A percentile compares a stretch with the other conserved stretches of the same genome.
These are phyloP conservation scores for Sclerotinia glacialis DNA, from an alignment of 2,329 filamentous ascomycete genomes.

Conservation along the genomic window DNA sequence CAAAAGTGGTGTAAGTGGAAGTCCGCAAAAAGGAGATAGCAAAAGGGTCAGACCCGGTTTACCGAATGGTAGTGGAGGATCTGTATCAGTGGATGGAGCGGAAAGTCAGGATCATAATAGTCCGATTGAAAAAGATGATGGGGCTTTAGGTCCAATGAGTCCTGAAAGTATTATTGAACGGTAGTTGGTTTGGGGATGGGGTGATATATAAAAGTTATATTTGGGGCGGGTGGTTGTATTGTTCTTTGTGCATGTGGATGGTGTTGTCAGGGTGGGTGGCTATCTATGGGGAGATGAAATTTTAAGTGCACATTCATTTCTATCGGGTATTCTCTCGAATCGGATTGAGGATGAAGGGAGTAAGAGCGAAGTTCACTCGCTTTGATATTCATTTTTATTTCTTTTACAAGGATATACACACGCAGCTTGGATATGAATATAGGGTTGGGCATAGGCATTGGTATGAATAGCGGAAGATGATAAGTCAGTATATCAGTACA, in stretches of 20 bases:
- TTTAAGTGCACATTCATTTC: neutral
- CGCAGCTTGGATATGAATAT: neutral
- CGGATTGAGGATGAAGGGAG: neutral
- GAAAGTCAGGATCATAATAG: slow-evolving; percentile 53
- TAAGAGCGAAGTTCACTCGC: neutral
- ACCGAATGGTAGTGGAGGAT: slow-evolving; percentile 33
- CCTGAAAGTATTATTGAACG: slow-evolving; percentile 59
- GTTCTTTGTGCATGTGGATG: neutral
- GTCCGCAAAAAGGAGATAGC: slow-evolving; percentile 42
- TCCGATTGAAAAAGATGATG: slow-evolving; percentile 64
- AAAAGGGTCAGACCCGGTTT: slow-evolving; percentile 51
- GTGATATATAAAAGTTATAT: slow-evolving; percentile 14
- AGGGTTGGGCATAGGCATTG: neutral
- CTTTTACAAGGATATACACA: neutral
- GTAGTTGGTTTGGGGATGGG: neutral
- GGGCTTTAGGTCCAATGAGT: slow-evolving; percentile 75
- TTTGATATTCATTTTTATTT: neutral
- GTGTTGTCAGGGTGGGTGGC: neutral
- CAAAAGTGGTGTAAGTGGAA: slow-evolving; percentile 39
- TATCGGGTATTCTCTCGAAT: neutral
- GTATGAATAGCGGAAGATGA: neutral
- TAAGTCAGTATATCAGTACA: slow-evolving; percentile 11
- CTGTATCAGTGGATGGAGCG: slow-evolving; percentile 54
- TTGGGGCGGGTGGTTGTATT: neutral
- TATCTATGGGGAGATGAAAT: neutral